Evolutionary conservation across 805 yeast genomes (phyloP).

Genomic region (Metschnikowia aberdeeniae): DNA sequence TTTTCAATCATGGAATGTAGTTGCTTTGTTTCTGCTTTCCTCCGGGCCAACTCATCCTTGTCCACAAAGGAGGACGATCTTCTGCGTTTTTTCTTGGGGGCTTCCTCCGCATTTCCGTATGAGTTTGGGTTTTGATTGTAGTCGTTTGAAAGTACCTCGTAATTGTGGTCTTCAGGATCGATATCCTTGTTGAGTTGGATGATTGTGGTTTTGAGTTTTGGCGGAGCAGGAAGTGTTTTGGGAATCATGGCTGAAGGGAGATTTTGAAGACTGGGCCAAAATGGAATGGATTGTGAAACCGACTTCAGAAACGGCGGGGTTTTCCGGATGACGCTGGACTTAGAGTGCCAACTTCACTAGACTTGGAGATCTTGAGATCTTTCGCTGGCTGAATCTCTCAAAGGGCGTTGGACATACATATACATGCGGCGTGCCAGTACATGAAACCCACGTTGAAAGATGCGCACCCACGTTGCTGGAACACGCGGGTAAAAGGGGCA

Average conservation of each 20-base stretch:
- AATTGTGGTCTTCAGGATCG: constrained; percentile 39
- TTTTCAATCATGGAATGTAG: constrained; percentile 76
- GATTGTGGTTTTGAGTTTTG: constrained; percentile 41
- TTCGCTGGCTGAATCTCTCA: too few relatives aligned
- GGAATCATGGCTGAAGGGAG: background rate
- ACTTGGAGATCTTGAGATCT: too few relatives aligned
- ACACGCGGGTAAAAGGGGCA: background rate
- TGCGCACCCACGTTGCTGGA: constrained; percentile 2
- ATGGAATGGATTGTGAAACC: too few relatives aligned
- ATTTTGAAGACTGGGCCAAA: too few relatives aligned
- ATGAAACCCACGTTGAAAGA: constrained; percentile 1
- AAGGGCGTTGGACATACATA: constrained; percentile 1
- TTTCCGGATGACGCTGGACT: too few relatives aligned
- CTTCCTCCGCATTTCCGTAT: constrained; percentile 7
- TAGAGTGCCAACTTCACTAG: too few relatives aligned
- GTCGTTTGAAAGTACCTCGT: constrained; percentile 41
- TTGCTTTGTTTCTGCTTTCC: constrained; percentile 43
- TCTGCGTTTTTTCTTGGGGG: constrained; percentile 34
- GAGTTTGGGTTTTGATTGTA: constrained; percentile 15
- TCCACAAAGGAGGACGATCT: constrained; percentile 36
- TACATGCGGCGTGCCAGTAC: background rate
- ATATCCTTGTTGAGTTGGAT: constrained; percentile 42
- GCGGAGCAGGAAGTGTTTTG: constrained; percentile 31
- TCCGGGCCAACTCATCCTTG: constrained; percentile 36
- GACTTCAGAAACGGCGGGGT: too few relatives aligned